Conservation (phyloP, 164 flowering plant genomes). For the Umbilicus rupestris region DNA sequence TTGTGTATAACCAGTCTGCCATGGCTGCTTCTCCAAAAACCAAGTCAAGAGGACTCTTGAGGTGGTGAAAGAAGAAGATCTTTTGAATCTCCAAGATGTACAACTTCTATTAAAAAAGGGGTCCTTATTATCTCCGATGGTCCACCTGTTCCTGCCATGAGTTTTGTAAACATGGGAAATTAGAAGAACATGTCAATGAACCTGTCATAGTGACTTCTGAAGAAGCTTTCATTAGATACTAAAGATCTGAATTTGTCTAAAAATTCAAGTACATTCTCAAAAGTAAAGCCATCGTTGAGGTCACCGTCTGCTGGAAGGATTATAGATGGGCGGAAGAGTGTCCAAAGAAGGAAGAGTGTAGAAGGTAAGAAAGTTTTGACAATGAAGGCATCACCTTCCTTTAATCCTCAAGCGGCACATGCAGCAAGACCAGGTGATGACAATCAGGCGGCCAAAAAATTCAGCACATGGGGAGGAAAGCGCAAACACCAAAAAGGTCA, state of each 20-base stretch:
- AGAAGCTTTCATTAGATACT: neutral
- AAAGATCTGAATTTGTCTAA: neutral
- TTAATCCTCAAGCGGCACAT: neutral
- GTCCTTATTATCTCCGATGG: too few relatives aligned
- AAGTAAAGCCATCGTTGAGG: constrained; percentile 1
- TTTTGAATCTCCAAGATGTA: too few relatives aligned
- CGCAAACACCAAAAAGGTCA: constrained; percentile 18
- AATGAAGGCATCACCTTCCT: neutral
- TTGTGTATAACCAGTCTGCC: too few relatives aligned
- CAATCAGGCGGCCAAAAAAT: constrained; percentile 13
- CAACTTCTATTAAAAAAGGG: too few relatives aligned
- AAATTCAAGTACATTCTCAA: neutral
- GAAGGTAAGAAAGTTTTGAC: neutral
- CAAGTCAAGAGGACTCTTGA: too few relatives aligned
- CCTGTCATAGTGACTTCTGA: too few relatives aligned
- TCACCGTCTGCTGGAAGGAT: neutral
- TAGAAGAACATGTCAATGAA: too few relatives aligned
- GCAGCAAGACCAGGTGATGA: constrained; percentile 12
- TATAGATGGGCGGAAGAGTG: neutral
- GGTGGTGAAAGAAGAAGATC: too few relatives aligned
- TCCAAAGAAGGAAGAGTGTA: neutral
- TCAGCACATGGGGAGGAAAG: constrained; percentile 18
- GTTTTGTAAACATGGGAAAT: too few relatives aligned
- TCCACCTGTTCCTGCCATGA: too few relatives aligned
- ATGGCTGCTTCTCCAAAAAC: too few relatives aligned